Evolutionary conservation across 805 yeast species (phyloP), one percentile per base, ranked within the genome.

Genomic region (Candida palmyrensis): DNA sequence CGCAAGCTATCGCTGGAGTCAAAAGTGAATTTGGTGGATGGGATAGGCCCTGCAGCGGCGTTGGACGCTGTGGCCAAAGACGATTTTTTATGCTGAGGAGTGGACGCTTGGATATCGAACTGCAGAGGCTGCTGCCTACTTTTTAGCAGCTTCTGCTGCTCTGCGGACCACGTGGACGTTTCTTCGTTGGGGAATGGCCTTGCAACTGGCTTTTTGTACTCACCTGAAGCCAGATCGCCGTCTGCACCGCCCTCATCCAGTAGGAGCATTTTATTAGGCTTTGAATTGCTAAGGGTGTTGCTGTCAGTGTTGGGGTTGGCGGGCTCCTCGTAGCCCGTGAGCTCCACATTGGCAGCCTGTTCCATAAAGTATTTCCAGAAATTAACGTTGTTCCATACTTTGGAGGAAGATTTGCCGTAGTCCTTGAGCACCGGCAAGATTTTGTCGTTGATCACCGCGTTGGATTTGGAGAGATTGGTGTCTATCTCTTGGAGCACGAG

Each of bases 321-420:
- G 18, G 61, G 57, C 18, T 66, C 79, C 42, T 73, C 78, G 40
- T 69, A 70, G 18, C 77, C 71, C 21, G 71, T 55, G 22, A 82
- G 55, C 40, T 77, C 75, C 16, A 81, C 82, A 47, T 77, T 73
- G 2, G 87, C 88, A 18, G 85, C 73, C 29, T 77, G 73, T 49
- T 87, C 95, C 45, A 86, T 74, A 56, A 87, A 81, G 20, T 72
- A 71, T 49, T 84, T 84, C 81, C 94, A 79, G 56, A 85, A 84
- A 36, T 73, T 71, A 5, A 76, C 78, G 35, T 79, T 79, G 19
- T 67, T 59, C 81, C 87, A 78, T 3, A 84, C 75, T 20, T 72
- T 65, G 26, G 66, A 71, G 10, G 86, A 75, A 25, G 73, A 72
- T 10, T 51, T 47, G 13, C 81, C 74, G 48, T 83, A 85, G 28